Conservation (phyloP, 2,329 filamentous ascomycete genomes). For the Fusarium hostae region DNA sequence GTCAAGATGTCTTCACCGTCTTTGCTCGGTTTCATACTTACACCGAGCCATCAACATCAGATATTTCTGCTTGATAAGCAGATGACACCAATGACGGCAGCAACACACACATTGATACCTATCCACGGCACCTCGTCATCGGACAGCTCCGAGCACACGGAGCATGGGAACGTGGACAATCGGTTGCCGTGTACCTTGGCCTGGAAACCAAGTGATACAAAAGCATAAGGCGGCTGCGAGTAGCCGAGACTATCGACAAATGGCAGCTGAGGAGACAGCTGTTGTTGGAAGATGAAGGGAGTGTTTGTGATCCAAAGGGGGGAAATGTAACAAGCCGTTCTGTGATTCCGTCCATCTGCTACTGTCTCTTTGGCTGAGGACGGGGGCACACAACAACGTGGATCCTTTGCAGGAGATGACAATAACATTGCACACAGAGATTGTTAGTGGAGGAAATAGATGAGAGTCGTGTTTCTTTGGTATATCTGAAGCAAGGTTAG, state of each 20-base stretch:
- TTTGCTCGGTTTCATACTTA: background rate
- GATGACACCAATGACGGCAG: constrained; percentile 1
- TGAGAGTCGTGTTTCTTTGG: background rate
- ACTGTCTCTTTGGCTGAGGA: background rate
- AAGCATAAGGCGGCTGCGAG: constrained; percentile 29
- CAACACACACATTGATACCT: background rate
- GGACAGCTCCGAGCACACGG: constrained; percentile 24
- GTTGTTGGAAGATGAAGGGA: constrained; percentile 5
- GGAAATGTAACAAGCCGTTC: constrained; percentile 33
- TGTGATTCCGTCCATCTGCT: constrained; percentile 24
- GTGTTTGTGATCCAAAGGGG: constrained; percentile 21
- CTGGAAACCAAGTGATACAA: constrained; percentile 31
- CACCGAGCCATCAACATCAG: background rate
- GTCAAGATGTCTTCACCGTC: background rate
- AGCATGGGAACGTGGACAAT: constrained; percentile 25
- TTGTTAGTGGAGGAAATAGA: background rate
- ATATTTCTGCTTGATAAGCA: constrained; percentile 11
- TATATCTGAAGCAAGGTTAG: background rate
- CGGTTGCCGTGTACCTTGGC: constrained; percentile 17
- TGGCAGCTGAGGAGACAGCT: background rate
- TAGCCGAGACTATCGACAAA: constrained; percentile 30
- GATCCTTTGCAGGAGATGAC: background rate
- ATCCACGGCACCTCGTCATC: constrained; percentile 20
- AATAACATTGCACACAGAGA: background rate
- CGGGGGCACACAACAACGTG: constrained; percentile 8